Conservation (phyloP, 257 asterid genomes). For the Rehmannia glutinosa region DNA sequence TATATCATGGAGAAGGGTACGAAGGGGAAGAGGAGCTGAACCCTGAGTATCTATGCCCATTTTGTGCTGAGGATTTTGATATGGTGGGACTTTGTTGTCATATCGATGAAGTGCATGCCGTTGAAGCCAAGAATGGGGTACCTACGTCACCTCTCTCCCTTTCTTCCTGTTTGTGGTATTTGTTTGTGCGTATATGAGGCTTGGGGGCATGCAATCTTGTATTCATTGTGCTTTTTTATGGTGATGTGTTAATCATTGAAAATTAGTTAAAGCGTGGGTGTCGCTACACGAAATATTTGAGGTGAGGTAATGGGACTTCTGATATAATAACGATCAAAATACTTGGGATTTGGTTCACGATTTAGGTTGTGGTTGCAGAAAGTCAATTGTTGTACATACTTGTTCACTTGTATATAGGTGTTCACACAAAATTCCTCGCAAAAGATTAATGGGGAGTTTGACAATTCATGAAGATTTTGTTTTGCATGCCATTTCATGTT, state of each 20-base stretch:
- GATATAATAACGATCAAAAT: no score
- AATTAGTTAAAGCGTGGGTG: neutral
- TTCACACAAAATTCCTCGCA: neutral
- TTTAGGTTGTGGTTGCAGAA: no score
- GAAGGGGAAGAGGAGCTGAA: conserved; percentile 56
- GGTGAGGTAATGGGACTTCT: no score
- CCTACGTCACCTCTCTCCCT: neutral
- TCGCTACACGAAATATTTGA: neutral
- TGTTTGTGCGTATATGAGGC: neutral
- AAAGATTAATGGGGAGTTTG: neutral
- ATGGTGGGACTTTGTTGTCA: conserved; percentile 90
- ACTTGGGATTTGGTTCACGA: no score
- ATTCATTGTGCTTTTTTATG: neutral
- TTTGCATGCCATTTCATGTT: neutral
- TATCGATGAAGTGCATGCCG: conserved; percentile 77
- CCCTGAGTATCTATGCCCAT: conserved; percentile 77
- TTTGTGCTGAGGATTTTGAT: conserved; percentile 83
- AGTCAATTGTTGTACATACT: neutral
- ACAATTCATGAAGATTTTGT: neutral
- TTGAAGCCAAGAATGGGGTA: conserved; percentile 90
- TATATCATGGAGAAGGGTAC: conserved; percentile 57
- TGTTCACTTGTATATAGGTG: neutral
- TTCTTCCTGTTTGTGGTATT: neutral
- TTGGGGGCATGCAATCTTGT: no score
- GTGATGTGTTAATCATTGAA: neutral